A percentile compares a stretch with the other conserved stretches of the same genome.
phyloP scores from a whole-genome alignment of 306 rosid species.

The Castanospermum australe region DNA sequence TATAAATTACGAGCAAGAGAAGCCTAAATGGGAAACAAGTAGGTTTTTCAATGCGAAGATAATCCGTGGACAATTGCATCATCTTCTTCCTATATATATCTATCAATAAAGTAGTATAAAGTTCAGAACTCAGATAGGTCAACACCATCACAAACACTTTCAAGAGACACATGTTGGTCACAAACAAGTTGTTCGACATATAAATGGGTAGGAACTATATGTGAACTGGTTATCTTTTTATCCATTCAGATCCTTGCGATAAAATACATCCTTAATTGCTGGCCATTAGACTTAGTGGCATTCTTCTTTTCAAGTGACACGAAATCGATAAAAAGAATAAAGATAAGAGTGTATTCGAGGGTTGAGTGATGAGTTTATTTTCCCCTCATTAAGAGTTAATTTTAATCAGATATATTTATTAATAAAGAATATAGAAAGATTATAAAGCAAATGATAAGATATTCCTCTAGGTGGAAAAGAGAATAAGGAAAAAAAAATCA shows the following conservation, averaged over 20 bases:
- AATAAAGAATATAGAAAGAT: neutral
- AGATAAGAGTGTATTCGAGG: neutral
- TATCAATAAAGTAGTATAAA: slow-evolving; percentile 1
- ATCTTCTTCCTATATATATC: slow-evolving; percentile 29
- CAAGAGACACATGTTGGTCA: neutral
- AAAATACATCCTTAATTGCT: neutral
- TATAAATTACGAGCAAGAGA: neutral
- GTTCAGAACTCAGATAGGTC: slow-evolving; percentile 2
- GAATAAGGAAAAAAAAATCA: neutral
- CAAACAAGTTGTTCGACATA: neutral
- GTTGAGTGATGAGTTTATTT: neutral
- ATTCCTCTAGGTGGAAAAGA: neutral
- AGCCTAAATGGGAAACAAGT: slow-evolving; percentile 21
- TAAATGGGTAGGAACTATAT: slow-evolving; percentile 18
- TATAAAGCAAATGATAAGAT: neutral
- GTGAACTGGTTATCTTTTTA: slow-evolving; percentile 13
- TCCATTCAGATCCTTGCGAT: slow-evolving; percentile 22
- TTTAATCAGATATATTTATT: neutral
- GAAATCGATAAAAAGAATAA: neutral
- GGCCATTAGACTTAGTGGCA: neutral
- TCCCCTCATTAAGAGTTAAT: neutral
- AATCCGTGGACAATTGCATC: slow-evolving; percentile 19
- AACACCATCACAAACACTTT: neutral
- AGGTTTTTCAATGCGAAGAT: slow-evolving; percentile 21
- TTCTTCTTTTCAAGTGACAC: neutral